Evolutionary conservation across 116 monocot species (phyloP).

Genomic region (Trichopus zeylanicus): DNA sequence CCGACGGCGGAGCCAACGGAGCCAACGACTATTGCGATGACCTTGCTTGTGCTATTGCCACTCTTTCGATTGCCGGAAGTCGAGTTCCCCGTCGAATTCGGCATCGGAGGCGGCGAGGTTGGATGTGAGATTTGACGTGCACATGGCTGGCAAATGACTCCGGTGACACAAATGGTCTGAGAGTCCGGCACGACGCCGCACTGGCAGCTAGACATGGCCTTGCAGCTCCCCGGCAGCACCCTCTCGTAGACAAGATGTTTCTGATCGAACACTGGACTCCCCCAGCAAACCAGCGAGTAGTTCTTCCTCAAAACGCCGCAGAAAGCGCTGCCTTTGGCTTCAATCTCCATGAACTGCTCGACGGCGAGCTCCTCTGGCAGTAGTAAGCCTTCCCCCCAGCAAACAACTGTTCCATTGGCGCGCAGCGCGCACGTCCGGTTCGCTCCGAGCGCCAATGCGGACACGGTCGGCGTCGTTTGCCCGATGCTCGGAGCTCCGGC

Average conservation of each 20-base stretch:
- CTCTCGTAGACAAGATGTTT: slow-evolving; percentile 30
- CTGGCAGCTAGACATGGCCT: slow-evolving; percentile 12
- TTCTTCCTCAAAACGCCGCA: slow-evolving; percentile 41
- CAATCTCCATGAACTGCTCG: slow-evolving; percentile 32
- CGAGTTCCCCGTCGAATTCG: not conserved
- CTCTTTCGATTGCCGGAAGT: not conserved
- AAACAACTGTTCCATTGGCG: slow-evolving; percentile 22
- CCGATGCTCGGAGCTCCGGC: slow-evolving; percentile 25
- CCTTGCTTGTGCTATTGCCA: not conserved
- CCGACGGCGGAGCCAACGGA: slow-evolving; percentile 18
- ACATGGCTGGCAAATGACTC: slow-evolving; percentile 40
- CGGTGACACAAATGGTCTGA: slow-evolving; percentile 24
- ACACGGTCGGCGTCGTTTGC: not conserved
- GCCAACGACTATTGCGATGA: slow-evolving; percentile 17
- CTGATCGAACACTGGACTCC: slow-evolving; percentile 12
- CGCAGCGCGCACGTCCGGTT: slow-evolving; percentile 41
- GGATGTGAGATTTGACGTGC: not conserved
- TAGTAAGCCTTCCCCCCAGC: slow-evolving; percentile 32
- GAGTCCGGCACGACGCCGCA: slow-evolving; percentile 43
- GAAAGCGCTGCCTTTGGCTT: slow-evolving; percentile 37
- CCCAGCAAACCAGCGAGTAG: slow-evolving; percentile 65
- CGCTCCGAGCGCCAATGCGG: slow-evolving; percentile 44
- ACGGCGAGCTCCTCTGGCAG: slow-evolving; percentile 16
- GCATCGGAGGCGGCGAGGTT: not conserved
- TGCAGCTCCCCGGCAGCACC: slow-evolving; percentile 62